Conservation (phyloP, 225 moss, liverwort and hornwort species). For the Polytrichum commune region DNA sequence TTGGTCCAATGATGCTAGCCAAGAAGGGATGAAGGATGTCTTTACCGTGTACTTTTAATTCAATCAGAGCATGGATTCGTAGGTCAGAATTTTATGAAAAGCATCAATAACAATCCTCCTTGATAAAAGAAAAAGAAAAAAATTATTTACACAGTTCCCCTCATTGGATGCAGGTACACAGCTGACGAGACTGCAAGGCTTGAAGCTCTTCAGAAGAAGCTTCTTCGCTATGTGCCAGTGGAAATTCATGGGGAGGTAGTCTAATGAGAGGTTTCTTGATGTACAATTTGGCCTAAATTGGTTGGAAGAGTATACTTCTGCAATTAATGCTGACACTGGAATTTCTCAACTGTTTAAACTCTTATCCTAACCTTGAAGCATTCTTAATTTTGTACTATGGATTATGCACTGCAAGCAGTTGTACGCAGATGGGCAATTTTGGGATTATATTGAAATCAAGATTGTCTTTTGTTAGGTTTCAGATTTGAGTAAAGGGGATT, state of each 20-base stretch:
- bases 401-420: too few relatives aligned
- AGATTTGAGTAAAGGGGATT: slow-evolving; percentile 71
- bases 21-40: too few relatives aligned
- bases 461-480: slow-evolving; percentile 35
- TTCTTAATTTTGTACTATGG: too few relatives aligned
- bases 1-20: neutral
- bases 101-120: too few relatives aligned
- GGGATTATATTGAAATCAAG: slow-evolving; percentile 14
- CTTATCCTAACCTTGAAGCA: too few relatives aligned
- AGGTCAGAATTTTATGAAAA: neutral
- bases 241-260: slow-evolving; percentile 65
- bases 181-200: slow-evolving; percentile 53
- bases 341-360: too few relatives aligned
- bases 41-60: too few relatives aligned
- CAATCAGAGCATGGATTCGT: too few relatives aligned
- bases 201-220: slow-evolving; percentile 55
- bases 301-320: too few relatives aligned
- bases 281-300: too few relatives aligned
- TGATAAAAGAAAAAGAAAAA: too few relatives aligned
- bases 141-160: neutral
- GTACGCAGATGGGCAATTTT: neutral
- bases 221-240: slow-evolving; percentile 68
- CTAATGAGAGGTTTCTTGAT: too few relatives aligned
- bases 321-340: neutral
- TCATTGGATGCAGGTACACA: slow-evolving; percentile 55